phyloP scores from a whole-genome alignment of 495 filamentous ascomycete genomes.

The Aspergillus sclerotioniger region DNA sequence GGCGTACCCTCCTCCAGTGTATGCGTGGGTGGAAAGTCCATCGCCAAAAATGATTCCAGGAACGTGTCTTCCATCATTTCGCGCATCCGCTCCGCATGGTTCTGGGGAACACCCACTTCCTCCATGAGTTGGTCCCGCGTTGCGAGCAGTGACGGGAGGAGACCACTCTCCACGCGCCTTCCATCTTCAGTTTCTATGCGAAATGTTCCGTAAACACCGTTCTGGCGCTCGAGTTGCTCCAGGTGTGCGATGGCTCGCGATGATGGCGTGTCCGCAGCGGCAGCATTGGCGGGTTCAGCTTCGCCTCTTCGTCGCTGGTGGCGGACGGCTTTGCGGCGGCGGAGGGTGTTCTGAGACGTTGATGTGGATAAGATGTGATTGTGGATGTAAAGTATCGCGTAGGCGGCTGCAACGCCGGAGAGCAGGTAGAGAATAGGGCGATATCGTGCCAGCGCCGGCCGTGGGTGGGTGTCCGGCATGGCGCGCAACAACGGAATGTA shows the following conservation, averaged over 20 bases:
- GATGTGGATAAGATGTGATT: slow-evolving; percentile 30
- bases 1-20: slow-evolving; percentile 29
- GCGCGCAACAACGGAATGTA: slow-evolving; percentile 16
- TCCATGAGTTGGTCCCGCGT: slow-evolving; percentile 49
- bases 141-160: slow-evolving; percentile 44
- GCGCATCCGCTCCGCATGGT: slow-evolving; percentile 47
- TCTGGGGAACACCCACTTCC: slow-evolving; percentile 39
- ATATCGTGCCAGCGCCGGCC: slow-evolving; percentile 45
- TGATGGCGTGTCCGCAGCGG: slow-evolving; percentile 34
- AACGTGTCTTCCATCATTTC: slow-evolving; percentile 53
- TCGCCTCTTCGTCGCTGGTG: slow-evolving; percentile 35
- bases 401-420: slow-evolving; percentile 49
- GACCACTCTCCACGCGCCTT: slow-evolving; percentile 45
- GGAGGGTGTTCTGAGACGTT: slow-evolving; percentile 32
- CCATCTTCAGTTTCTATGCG: slow-evolving; percentile 50
- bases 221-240: slow-evolving; percentile 45
- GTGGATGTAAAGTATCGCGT: slow-evolving; percentile 47
- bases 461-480: slow-evolving; percentile 38
- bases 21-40: slow-evolving; percentile 45
- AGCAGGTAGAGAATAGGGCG: slow-evolving; percentile 50
- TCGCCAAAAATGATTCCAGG: slow-evolving; percentile 48
- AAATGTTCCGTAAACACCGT: slow-evolving; percentile 49
- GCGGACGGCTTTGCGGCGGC: slow-evolving; percentile 48
- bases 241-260: slow-evolving; percentile 44
- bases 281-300: slow-evolving; percentile 19